phyloP scores from a whole-genome alignment of 2,329 filamentous ascomycete species.

The Dothiorella sarmentorum region DNA sequence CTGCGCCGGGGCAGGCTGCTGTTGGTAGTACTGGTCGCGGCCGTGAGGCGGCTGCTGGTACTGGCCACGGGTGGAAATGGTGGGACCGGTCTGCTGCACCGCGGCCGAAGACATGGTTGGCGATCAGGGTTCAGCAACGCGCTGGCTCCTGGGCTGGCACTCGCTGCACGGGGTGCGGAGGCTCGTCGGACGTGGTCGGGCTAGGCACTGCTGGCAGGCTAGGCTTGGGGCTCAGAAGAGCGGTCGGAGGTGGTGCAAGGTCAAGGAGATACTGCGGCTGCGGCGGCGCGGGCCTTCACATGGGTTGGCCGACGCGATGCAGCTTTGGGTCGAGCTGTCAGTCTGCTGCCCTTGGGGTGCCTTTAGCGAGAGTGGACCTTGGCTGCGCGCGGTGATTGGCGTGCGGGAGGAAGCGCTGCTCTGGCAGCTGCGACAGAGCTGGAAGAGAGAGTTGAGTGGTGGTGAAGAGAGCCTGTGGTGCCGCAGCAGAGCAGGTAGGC shows the following conservation, averaged over 20 bases:
- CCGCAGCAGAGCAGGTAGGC: slow-evolving; percentile 3
- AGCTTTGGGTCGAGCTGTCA: slow-evolving; percentile 11
- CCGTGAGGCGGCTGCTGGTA: slow-evolving; percentile 27
- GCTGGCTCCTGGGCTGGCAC: slow-evolving; percentile 2
- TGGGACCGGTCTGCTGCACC: slow-evolving; percentile 30
- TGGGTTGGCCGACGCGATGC: slow-evolving; percentile 13
- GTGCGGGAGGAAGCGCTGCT: neutral
- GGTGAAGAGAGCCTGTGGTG: slow-evolving; percentile 8
- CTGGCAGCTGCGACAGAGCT: slow-evolving; percentile 6
- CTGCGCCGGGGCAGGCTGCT: slow-evolving; percentile 23
- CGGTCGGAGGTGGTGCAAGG: slow-evolving; percentile 16
- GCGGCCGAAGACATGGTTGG: slow-evolving; percentile 36
- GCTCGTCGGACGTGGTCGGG: slow-evolving; percentile 13
- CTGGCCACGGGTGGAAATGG: slow-evolving; percentile 26
- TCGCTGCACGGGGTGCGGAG: slow-evolving; percentile 9
- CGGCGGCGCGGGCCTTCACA: slow-evolving; percentile 13
- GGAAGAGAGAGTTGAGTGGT: slow-evolving; percentile 4
- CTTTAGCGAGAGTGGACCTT: slow-evolving; percentile 18
- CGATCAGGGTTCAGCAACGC: slow-evolving; percentile 18
- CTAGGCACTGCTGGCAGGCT: neutral
- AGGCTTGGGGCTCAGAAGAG: neutral
- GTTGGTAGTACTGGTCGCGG: slow-evolving; percentile 23
- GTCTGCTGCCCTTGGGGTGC: slow-evolving; percentile 11
- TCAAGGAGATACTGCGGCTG: slow-evolving; percentile 10
- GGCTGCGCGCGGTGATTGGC: slow-evolving; percentile 15